Conservation (phyloP, 2,329 filamentous ascomycete species). For the Phoma sp. region DNA sequence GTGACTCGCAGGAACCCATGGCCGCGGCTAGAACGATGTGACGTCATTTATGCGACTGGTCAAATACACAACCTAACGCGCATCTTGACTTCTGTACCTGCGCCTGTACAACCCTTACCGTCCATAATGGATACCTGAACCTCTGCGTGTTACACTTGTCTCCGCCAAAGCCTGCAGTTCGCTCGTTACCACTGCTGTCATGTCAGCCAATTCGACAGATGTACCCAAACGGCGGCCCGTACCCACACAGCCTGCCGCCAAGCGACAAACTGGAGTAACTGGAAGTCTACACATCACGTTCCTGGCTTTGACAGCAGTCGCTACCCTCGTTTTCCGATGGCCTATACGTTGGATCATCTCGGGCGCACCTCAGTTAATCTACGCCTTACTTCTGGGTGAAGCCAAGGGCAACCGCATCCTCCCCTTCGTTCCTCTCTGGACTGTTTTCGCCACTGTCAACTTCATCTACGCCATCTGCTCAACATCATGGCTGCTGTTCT, state of each 20-base stretch:
- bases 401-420: conserved; percentile 50
- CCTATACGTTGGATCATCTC: conserved; percentile 49
- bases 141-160: background rate
- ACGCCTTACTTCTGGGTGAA: conserved; percentile 46
- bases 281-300: conserved; percentile 7
- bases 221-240: conserved; percentile 5
- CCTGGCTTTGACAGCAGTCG: conserved; percentile 3
- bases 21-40: background rate
- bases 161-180: background rate
- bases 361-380: conserved; percentile 49
- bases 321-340: conserved; percentile 18
- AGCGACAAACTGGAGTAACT: conserved; percentile 9
- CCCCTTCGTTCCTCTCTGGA: conserved; percentile 55
- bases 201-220: conserved; percentile 7
- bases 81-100: conserved; percentile 6
- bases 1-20: background rate
- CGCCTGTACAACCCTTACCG: conserved; percentile 2
- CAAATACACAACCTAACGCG: conserved; percentile 7
- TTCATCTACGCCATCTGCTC: conserved; percentile 55
- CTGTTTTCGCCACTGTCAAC: conserved; percentile 55
- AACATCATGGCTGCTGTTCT: conserved; percentile 60
- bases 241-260: conserved; percentile 3
- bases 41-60: conserved; percentile 13
- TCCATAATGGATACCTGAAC: conserved; percentile 9
- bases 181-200: background rate